These are phyloP conservation scores for Camillea tinctor DNA, from an alignment of 2,329 filamentous ascomycete genomes.

Conservation along the genomic window DNA sequence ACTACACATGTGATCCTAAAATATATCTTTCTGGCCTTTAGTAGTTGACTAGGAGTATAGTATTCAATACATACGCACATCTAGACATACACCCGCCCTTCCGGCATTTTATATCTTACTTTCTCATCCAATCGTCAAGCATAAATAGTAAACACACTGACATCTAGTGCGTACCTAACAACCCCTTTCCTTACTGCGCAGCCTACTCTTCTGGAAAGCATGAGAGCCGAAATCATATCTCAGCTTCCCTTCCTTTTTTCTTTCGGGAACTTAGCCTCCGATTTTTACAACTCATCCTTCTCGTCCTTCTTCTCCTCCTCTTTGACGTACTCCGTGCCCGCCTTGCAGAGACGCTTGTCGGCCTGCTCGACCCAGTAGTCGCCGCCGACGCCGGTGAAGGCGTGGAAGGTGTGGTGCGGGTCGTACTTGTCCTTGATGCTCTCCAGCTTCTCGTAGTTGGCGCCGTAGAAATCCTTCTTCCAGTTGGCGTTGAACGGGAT, in stretches of 20 bases:
- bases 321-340: background rate
- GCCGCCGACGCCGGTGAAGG: constrained; percentile 47
- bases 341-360: constrained; percentile 9
- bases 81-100: background rate
- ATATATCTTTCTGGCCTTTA: background rate
- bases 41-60: background rate
- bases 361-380: constrained; percentile 32
- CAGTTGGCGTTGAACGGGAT: constrained; percentile 43
- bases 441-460: constrained; percentile 42
- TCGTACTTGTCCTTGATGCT: constrained; percentile 52
- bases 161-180: no score
- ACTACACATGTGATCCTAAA: no score
- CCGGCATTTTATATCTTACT: background rate
- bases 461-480: constrained; percentile 45
- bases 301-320: no score
- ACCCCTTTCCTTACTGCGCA: no score
- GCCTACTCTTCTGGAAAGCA: no score
- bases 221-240: no score
- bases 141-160: background rate
- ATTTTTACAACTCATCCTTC: constrained; percentile 6
- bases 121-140: background rate
- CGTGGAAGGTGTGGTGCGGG: constrained; percentile 45
- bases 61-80: background rate
- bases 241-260: background rate
- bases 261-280: no score